These are phyloP conservation scores for Cystobasidium onofrii DNA, from an alignment of 768 basidiomycete genomes.

Conservation along the genomic window DNA sequence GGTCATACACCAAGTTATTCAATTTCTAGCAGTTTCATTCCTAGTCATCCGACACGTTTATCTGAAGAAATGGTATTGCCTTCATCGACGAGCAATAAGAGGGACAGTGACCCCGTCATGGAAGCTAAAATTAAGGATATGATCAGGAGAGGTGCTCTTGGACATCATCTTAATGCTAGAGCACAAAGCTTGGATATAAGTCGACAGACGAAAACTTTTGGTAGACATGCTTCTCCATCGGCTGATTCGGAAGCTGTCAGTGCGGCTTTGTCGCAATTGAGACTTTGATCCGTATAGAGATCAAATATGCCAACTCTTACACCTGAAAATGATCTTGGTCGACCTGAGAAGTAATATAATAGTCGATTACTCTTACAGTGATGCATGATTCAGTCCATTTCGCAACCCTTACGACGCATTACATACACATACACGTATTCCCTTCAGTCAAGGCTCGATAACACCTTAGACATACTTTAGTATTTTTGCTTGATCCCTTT, in stretches of 20 bases:
- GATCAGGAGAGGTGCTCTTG: conserved; percentile 16
- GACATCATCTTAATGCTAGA: conserved; percentile 29
- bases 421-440: background rate
- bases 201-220: conserved; percentile 21
- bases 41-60: background rate
- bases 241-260: conserved; percentile 19
- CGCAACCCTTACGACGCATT: background rate
- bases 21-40: conserved; percentile 3
- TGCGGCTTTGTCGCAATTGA: conserved; percentile 5
- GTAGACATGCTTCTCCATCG: conserved; percentile 12
- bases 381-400: background rate
- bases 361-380: no score
- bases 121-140: conserved; percentile 26
- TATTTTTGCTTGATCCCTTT: background rate
- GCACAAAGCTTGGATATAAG: conserved; percentile 26
- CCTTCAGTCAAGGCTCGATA: background rate
- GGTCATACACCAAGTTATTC: background rate
- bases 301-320: no score
- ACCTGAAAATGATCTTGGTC: no score
- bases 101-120: conserved; percentile 25
- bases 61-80: conserved; percentile 26
- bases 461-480: background rate
- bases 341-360: no score
- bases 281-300: background rate
- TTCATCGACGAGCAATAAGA: background rate